Percentiles rank a stretch among this genome's conserved stretches.
Conservation (phyloP, 2,329 filamentous ascomycete species). For the Claviceps citrina region DNA sequence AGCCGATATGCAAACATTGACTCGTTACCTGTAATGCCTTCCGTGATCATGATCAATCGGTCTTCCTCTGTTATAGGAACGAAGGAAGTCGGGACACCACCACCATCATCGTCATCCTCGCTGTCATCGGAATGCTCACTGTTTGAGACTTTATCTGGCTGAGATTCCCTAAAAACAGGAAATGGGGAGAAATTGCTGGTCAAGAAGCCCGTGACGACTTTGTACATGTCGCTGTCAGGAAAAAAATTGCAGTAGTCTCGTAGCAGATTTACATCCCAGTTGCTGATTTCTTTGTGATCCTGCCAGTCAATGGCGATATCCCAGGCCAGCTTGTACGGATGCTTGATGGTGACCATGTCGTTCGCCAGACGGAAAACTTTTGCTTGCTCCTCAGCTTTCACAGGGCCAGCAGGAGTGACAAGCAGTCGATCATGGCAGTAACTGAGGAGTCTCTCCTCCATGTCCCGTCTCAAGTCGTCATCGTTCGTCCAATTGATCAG, state of each 20-base stretch:
- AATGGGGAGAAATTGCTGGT: conserved; percentile 76
- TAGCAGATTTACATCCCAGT: conserved; percentile 65
- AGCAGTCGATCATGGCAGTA: conserved; percentile 66
- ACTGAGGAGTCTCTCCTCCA: conserved; percentile 79
- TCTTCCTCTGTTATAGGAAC: conserved; percentile 59
- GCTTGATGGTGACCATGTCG: conserved; percentile 93
- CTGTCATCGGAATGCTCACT: conserved; percentile 35
- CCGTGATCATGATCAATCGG: conserved; percentile 63
- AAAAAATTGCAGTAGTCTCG: conserved; percentile 73
- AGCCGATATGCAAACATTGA: conserved; percentile 75
- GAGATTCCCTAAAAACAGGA: conserved; percentile 24
- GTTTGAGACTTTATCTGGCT: conserved; percentile 10
- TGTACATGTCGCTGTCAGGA: conserved; percentile 65
- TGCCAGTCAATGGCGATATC: conserved; percentile 80
- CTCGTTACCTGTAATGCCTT: conserved; percentile 49
- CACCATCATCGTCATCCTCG: conserved; percentile 45
- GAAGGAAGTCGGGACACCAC: conserved; percentile 36
- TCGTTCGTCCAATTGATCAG: conserved; percentile 84
- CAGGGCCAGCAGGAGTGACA: conserved; percentile 44
- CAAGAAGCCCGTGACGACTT: conserved; percentile 68
- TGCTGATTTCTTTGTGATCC: conserved; percentile 56
- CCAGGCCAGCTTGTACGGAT: conserved; percentile 83
- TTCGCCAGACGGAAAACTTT: conserved; percentile 63
- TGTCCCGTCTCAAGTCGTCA: conserved; percentile 66
- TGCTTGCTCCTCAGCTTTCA: conserved; percentile 55